A percentile compares a stretch with the other conserved stretches of the same genome.
Evolutionary conservation across 495 filamentous ascomycete species (phyloP).

Genomic region (Polyplosphaeria fusca): DNA sequence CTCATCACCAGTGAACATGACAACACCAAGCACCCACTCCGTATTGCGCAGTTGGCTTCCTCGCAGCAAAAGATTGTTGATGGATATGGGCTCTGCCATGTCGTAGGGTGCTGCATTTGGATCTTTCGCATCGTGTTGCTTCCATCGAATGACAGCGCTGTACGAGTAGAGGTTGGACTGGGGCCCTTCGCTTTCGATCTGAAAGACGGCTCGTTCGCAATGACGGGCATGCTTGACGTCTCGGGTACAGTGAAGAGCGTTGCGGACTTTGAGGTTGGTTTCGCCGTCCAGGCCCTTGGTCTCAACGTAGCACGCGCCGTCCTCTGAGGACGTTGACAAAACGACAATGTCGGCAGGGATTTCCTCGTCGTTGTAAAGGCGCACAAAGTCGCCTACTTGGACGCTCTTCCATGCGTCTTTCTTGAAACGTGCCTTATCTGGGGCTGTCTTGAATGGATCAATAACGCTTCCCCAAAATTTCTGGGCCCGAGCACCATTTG

Average conservation of each 20-base stretch:
- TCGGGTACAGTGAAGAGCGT: slow-evolving; percentile 81
- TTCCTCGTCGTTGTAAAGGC: slow-evolving; percentile 93
- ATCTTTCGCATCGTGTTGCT: slow-evolving; percentile 63
- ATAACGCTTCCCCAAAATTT: slow-evolving; percentile 62
- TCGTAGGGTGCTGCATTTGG: slow-evolving; percentile 58
- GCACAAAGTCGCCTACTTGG: slow-evolving; percentile 93
- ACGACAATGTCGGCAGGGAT: slow-evolving; percentile 94
- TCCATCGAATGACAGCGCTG: slow-evolving; percentile 84
- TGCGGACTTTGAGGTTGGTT: slow-evolving; percentile 94
- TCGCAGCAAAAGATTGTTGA: slow-evolving; percentile 91
- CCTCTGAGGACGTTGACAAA: slow-evolving; percentile 89
- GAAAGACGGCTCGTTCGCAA: slow-evolving; percentile 83
- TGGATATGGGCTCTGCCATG: slow-evolving; percentile 89
- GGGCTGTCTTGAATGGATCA: slow-evolving; percentile 55
- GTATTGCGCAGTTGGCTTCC: slow-evolving; percentile 94
- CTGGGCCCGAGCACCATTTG: not conserved
- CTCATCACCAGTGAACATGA: slow-evolving; percentile 92
- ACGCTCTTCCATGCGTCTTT: slow-evolving; percentile 93
- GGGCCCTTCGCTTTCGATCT: slow-evolving; percentile 85
- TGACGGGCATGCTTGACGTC: slow-evolving; percentile 83
- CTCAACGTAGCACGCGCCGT: slow-evolving; percentile 96
- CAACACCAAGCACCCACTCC: slow-evolving; percentile 94
- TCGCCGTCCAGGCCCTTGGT: slow-evolving; percentile 98
- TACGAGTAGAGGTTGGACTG: slow-evolving; percentile 94
- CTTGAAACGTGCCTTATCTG: slow-evolving; percentile 74